Percentiles rank a stretch among this genome's conserved stretches.
phyloP scores from a whole-genome alignment of 305 asterid species.

The Solanum aculeatissimum region DNA sequence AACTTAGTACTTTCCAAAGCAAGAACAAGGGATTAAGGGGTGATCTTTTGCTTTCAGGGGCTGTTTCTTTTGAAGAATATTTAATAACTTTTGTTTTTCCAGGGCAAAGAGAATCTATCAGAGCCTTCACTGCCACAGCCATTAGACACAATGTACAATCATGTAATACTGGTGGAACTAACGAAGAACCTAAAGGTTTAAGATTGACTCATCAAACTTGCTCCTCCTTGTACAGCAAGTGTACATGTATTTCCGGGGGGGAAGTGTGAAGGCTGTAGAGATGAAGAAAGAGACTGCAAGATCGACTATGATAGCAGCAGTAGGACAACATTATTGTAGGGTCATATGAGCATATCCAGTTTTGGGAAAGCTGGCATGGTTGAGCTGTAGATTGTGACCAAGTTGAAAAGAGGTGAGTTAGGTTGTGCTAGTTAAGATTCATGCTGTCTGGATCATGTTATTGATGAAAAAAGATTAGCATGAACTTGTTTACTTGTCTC shows the following conservation, averaged over 20 bases:
- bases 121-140: constrained; percentile 56
- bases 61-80: not conserved
- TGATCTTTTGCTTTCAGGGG: no score
- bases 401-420: not conserved
- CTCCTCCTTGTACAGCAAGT: not conserved
- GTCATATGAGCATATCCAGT: not conserved
- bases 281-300: constrained; percentile 82
- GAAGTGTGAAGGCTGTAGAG: constrained; percentile 88
- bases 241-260: constrained; percentile 25
- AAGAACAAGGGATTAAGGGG: not conserved
- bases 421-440: not conserved
- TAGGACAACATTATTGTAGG: constrained; percentile 12
- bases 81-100: not conserved
- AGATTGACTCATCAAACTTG: constrained; percentile 68
- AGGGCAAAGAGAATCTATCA: constrained; percentile 56
- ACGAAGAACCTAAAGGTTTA: constrained; percentile 92
- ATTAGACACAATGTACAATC: constrained; percentile 43
- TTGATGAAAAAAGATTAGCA: no score
- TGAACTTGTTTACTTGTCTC: no score
- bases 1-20: not conserved
- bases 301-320: constrained; percentile 71
- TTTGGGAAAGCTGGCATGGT: not conserved
- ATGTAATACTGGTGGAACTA: constrained; percentile 95
- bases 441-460: not conserved
- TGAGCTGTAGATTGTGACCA: no score